Base-by-base conservation (phyloP, 208 protist species). In the Leishmania aethiopica region DNA sequence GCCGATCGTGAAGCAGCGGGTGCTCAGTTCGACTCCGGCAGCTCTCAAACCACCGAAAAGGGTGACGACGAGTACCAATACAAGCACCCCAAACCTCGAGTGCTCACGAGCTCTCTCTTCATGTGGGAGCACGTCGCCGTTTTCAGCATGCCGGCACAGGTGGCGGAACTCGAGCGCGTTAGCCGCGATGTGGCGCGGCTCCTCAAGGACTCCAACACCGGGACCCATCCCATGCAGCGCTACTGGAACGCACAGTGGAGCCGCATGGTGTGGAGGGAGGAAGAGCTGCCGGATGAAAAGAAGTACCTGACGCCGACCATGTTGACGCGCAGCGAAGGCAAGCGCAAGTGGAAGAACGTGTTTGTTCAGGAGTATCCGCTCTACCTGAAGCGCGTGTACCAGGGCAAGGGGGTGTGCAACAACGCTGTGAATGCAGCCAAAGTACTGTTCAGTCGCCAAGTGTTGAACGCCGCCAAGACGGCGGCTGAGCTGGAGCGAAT, bases 231-330 rank as follows among this genome's bases (percentile, higher is more conserved):
- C 15, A 88, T 97, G 94, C 90, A 97, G 80, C 90, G 91, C 1
- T 97, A 97, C 83, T 97, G 94, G 92, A 95, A 97, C 64, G 90
- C 89, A 78, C 90, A 93, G 83, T 97, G 89, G 82, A 64, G 84
- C 67, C 76, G 85, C 76, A 83, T 97, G 73, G 49, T 94, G 6
- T 95, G 94, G 92, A 86, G 72, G 59, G 89, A 93, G 47, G 86
- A 74, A 37, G 77, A 84, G 49, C 70, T 92, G 28, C 71, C 89
- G 1, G 57, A 62, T 0, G 88, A 86, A 64, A 93, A 93, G 86
- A 79, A 80, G 40, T 79, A 82, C 32, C 78, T 95, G 42, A 40
- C 87, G 8, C 78, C 88, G 3, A 79, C 82, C 51, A 82, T 84
- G 66, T 84, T 97, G 49, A 87, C 80, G 25, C 92, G 86, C 40